Percentiles rank a stretch among this genome's conserved stretches.
These are phyloP conservation scores for Paramecium octaurelia DNA, from an alignment of 73 alveolate genomes.

Conservation along the genomic window DNA sequence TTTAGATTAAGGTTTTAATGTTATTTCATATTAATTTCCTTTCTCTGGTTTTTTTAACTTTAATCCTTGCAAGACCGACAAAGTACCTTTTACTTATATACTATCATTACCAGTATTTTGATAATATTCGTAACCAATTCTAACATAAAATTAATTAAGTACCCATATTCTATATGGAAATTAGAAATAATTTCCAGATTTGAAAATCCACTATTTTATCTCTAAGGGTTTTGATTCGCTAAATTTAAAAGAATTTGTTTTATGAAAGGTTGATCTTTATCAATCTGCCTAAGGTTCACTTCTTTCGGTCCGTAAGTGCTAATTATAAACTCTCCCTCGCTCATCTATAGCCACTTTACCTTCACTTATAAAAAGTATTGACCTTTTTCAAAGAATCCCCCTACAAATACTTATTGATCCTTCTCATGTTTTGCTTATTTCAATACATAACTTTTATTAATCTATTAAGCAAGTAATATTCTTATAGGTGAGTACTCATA, in stretches of 20 bases:
- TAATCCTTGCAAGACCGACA: not conserved
- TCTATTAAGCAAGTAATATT: not conserved
- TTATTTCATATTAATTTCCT: not conserved
- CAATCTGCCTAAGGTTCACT: not conserved
- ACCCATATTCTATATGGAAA: not conserved
- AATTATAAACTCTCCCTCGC: not conserved
- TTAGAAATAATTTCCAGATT: not conserved
- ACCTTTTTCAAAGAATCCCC: slow-evolving; percentile 18
- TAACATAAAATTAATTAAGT: not conserved
- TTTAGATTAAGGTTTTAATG: not conserved
- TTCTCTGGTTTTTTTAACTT: slow-evolving; percentile 56
- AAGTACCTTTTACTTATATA: not conserved
- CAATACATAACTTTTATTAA: not conserved
- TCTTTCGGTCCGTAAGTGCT: slow-evolving; percentile 11
- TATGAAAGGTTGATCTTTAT: not conserved
- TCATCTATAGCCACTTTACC: not conserved
- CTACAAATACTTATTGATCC: not conserved
- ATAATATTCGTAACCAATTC: slow-evolving; percentile 34
- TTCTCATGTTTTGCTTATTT: not conserved
- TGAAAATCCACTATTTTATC: not conserved
- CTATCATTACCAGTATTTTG: not conserved
- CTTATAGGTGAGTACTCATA: not conserved
- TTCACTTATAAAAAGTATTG: not conserved
- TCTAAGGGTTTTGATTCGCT: not conserved
- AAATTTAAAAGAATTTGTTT: not conserved